Evolutionary conservation across 805 yeast species (phyloP).

Genomic region (Pichia phayaonensis): DNA sequence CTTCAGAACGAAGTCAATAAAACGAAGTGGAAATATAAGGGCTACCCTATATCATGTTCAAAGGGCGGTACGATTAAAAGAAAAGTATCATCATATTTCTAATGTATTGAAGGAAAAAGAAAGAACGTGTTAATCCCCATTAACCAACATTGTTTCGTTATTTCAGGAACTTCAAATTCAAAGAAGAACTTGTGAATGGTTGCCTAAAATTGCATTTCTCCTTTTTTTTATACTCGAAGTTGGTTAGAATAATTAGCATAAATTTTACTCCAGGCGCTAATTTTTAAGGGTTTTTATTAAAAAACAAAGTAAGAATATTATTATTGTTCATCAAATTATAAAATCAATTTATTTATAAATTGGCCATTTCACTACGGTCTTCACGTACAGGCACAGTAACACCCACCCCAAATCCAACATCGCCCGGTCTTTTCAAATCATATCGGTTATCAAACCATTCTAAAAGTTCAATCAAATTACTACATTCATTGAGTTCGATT

Average conservation of each 20-base stretch:
- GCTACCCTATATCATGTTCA: conserved; percentile 22
- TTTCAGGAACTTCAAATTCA: no score
- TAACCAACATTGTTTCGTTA: neutral
- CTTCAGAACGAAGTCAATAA: conserved; percentile 29
- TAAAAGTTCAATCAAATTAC: conserved; percentile 52
- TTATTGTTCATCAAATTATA: no score
- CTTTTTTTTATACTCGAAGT: neutral
- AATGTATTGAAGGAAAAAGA: neutral
- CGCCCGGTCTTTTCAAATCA: conserved; percentile 57
- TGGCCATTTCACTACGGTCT: conserved; percentile 7
- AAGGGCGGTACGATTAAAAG: conserved; percentile 24
- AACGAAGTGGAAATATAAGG: conserved; percentile 10
- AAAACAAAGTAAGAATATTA: neutral
- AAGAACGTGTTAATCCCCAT: neutral
- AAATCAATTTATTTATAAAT: no score
- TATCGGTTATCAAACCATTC: conserved; percentile 80
- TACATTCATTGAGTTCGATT: conserved; percentile 57
- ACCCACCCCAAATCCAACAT: conserved; percentile 56
- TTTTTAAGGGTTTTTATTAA: neutral
- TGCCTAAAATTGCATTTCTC: no score
- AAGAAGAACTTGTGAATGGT: no score
- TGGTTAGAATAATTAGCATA: no score
- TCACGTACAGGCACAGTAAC: conserved; percentile 21
- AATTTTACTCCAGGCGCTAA: no score
- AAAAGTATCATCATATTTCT: conserved; percentile 24